phyloP scores from a whole-genome alignment of 2,329 filamentous ascomycete genomes.

The Fusarium sp. region DNA sequence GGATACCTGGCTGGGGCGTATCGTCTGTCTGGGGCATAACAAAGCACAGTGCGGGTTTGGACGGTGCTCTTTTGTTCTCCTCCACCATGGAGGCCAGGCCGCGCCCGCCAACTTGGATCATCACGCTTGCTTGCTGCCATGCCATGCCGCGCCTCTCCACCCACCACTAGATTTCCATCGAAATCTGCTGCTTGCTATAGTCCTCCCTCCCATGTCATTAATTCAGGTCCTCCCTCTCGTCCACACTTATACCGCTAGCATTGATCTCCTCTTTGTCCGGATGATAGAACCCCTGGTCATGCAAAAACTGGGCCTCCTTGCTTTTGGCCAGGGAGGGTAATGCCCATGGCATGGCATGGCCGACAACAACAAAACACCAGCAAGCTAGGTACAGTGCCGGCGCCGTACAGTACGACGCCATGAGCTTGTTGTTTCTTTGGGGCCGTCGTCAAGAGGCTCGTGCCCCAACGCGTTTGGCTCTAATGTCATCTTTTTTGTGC shows the following conservation, averaged over 20 bases:
- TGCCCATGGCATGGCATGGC: conserved; percentile 17
- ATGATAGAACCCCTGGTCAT: conserved; percentile 33
- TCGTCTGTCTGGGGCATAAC: conserved; percentile 9
- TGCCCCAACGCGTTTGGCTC: conserved; percentile 15
- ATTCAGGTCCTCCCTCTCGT: conserved; percentile 15
- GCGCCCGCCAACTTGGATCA: background rate
- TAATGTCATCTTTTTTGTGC: background rate
- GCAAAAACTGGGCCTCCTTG: conserved; percentile 34
- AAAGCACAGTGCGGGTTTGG: conserved; percentile 29
- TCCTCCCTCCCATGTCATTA: conserved; percentile 31
- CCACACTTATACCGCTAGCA: conserved; percentile 13
- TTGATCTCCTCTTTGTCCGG: conserved; percentile 16
- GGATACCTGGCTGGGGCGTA: conserved; percentile 8
- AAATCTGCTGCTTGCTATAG: conserved; percentile 26
- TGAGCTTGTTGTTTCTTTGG: conserved; percentile 26
- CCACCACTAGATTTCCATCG: conserved; percentile 20
- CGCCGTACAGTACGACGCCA: conserved; percentile 15
- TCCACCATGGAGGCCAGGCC: background rate
- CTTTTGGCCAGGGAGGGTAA: conserved; percentile 33
- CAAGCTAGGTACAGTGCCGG: conserved; percentile 19
- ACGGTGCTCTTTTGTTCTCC: background rate
- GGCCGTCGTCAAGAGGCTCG: conserved; percentile 32
- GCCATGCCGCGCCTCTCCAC: conserved; percentile 2
- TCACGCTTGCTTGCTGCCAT: background rate
- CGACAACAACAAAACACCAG: background rate